Base-by-base conservation (phyloP, 148 eudicot genomes). In the Persicaria tinctoria region DNA sequence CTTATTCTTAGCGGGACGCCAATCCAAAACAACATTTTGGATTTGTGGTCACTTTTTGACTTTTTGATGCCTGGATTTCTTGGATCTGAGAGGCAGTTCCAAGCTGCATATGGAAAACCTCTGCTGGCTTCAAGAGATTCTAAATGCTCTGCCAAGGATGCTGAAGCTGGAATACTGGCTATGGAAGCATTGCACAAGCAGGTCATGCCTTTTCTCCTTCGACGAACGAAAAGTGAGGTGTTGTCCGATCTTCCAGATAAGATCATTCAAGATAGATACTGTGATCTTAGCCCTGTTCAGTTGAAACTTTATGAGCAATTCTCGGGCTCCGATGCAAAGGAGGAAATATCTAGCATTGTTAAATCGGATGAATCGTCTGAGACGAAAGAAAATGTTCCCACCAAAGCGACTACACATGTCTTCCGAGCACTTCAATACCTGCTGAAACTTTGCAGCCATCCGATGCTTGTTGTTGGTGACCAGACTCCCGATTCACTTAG, bases 151-250 rank as follows among this genome's bases (percentile, higher is more conserved):
- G 97, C 97, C 76, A 96, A 88, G 83, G 99, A 92, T 88, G 97
- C 99, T 77, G 99, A 96, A 85, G 99, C 89, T 46, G 99, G 99
- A 59, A 89, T 82, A 47, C 85, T 96, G 72, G 99, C 97, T 63
- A 96, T 96, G 99, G 99, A 96, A 85, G 99, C 99, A 75, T 80
- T 96, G 88, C 99, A 96, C 84, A 96, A 96, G 85, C 99, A 96
- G 89, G 99, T 92, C 72, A 96, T 96, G 99, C 99, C 99, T 53
- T 96, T 96, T 80, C 93, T 96, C 71, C 92, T 96, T 49, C 84
- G 99, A 55, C 87, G 99, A 74, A 96, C 99, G 53, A 96, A 96
- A 87, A 94, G 88, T 70, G 95, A 96, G 85, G 99, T 96, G 56
- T 80, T 96, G 78, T 90, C 99, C 80, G 99, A 96, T 91, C 86